Evolutionary conservation across 2,329 filamentous ascomycete species (phyloP).

Genomic region (Hymenoscyphus linearis): DNA sequence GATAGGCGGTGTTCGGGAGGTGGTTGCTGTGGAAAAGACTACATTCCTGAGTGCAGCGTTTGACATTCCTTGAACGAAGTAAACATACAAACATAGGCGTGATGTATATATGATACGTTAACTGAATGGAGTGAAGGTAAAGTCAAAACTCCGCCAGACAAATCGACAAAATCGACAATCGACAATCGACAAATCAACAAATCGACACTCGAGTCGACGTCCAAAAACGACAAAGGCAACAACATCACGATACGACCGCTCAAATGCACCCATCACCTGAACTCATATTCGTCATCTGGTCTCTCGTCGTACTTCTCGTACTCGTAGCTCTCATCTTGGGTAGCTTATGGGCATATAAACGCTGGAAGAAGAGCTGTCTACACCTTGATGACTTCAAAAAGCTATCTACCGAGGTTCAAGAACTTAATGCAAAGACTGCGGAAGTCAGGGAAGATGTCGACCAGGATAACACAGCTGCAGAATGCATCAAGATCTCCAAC

Average conservation of each 20-base stretch:
- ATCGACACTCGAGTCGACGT: neutral
- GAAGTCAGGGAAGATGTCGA: constrained; percentile 13
- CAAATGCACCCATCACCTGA: constrained; percentile 8
- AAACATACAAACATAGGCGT: neutral
- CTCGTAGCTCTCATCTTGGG: constrained; percentile 3
- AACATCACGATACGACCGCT: constrained; percentile 2
- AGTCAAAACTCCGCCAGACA: neutral
- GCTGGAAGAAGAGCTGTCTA: constrained; percentile 10
- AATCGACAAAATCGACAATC: too few relatives aligned
- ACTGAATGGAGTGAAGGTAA: neutral
- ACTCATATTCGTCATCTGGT: constrained; percentile 9
- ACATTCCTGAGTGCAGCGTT: neutral
- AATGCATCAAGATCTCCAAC: constrained; percentile 10
- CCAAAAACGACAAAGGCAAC: neutral
- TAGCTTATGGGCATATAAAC: constrained; percentile 5
- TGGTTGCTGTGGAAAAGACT: neutral
- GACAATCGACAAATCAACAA: neutral
- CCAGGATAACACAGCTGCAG: constrained; percentile 9
- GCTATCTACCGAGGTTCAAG: constrained; percentile 9
- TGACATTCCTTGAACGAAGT: neutral
- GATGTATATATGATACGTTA: neutral
- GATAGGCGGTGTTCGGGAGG: neutral
- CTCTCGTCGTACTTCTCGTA: constrained; percentile 9
- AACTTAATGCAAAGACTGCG: constrained; percentile 11
- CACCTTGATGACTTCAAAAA: constrained; percentile 16